A percentile compares a stretch with the other conserved stretches of the same genome.
These are phyloP conservation scores for Austropuccinia psidii DNA, from an alignment of 1,284 basidiomycete species.

Conservation along the genomic window DNA sequence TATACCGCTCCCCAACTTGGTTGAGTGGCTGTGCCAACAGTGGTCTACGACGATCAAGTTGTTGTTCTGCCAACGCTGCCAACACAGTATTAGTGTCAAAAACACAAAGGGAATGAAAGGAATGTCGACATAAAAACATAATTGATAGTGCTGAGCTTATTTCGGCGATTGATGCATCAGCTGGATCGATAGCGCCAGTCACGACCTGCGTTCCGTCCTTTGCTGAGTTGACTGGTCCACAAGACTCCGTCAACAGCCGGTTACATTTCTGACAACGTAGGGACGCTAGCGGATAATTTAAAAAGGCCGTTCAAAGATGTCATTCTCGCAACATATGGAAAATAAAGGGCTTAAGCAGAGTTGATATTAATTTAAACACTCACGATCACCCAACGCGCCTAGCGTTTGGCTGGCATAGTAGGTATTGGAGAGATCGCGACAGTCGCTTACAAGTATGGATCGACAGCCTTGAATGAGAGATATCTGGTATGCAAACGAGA, in stretches of 20 bases:
- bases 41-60: constrained; percentile 7
- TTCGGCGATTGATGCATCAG: not conserved
- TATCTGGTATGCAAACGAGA: constrained; percentile 53
- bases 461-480: constrained; percentile 84
- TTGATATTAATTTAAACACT: constrained; percentile 44
- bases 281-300: constrained; percentile 10
- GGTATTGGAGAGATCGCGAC: constrained; percentile 60
- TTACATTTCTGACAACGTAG: constrained; percentile 32
- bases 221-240: not conserved
- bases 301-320: not conserved
- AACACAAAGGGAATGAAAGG: constrained; percentile 35
- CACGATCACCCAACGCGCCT: constrained; percentile 67
- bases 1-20: not conserved
- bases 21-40: not conserved
- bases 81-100: constrained; percentile 31
- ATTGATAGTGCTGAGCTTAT: constrained; percentile 16
- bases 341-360: no score
- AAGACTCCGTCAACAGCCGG: not conserved
- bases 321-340: not conserved
- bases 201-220: not conserved
- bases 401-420: constrained; percentile 67
- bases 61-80: constrained; percentile 27
- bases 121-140: constrained; percentile 36
- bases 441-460: constrained; percentile 73
- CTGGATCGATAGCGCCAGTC: not conserved